Conservation (phyloP, 2,329 filamentous ascomycete species). For the Triangularia verruculosa region DNA sequence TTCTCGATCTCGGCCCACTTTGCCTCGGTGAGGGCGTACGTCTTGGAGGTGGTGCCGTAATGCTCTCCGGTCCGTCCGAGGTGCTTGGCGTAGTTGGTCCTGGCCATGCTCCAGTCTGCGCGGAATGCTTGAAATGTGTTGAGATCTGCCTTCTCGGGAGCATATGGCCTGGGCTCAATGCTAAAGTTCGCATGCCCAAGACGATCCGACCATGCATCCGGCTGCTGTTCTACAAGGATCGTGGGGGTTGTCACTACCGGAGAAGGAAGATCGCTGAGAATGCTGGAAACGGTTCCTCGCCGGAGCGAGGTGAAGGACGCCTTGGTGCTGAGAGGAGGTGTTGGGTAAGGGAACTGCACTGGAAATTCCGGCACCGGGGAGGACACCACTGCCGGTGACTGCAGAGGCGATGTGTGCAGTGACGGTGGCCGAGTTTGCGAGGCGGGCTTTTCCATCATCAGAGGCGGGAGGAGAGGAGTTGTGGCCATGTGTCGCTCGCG, state of each 20-base stretch:
- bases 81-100: slow-evolving; percentile 85
- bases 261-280: slow-evolving; percentile 44
- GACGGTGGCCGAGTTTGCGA: slow-evolving; percentile 45
- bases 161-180: slow-evolving; percentile 78
- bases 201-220: slow-evolving; percentile 79
- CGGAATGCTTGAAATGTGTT: slow-evolving; percentile 61
- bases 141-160: slow-evolving; percentile 60
- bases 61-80: slow-evolving; percentile 85
- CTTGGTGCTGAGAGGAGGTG: slow-evolving; percentile 73
- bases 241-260: slow-evolving; percentile 47
- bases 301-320: slow-evolving; percentile 75
- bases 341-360: slow-evolving; percentile 45
- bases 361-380: slow-evolving; percentile 36
- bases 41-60: slow-evolving; percentile 85
- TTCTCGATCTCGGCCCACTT: slow-evolving; percentile 84
- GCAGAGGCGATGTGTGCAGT: slow-evolving; percentile 72
- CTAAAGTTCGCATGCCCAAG: slow-evolving; percentile 93
- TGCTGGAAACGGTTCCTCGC: slow-evolving; percentile 45
- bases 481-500: slow-evolving; percentile 63
- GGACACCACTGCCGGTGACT: slow-evolving; percentile 72
- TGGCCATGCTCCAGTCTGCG: slow-evolving; percentile 77
- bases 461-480: slow-evolving; percentile 81
- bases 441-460: slow-evolving; percentile 60
- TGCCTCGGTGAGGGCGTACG: slow-evolving; percentile 77
- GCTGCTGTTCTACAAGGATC: slow-evolving; percentile 59